phyloP scores from a whole-genome alignment of 2,329 filamentous ascomycete genomes.

The Tolypocladium album region DNA sequence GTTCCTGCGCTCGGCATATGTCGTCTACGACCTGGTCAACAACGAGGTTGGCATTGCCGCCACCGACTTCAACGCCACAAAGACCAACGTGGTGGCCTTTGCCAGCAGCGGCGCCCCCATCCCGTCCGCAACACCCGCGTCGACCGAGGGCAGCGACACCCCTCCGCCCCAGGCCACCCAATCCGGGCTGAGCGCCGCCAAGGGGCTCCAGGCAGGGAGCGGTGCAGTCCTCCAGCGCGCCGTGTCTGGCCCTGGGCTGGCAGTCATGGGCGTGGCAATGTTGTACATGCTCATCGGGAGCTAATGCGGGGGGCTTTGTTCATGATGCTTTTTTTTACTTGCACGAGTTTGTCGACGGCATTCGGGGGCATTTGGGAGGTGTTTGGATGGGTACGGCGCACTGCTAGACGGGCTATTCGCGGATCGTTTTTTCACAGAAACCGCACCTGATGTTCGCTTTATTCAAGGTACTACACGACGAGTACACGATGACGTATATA shows the following conservation, averaged over 20 bases:
- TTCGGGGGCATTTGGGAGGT: background rate
- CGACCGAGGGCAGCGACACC: conserved; percentile 24
- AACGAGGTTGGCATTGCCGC: conserved; percentile 43
- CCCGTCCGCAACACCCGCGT: conserved; percentile 35
- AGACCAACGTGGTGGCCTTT: conserved; percentile 38
- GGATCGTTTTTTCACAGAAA: too few relatives aligned
- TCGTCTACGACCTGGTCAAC: conserved; percentile 49
- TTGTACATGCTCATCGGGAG: conserved; percentile 4
- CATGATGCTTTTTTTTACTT: background rate
- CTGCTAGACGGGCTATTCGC: background rate
- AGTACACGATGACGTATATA: background rate
- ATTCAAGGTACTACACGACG: background rate
- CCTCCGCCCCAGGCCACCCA: conserved; percentile 8
- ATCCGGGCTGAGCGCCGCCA: conserved; percentile 15
- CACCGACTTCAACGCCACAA: conserved; percentile 44
- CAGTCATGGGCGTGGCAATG: conserved; percentile 9
- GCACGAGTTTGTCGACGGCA: background rate
- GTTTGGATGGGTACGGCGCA: background rate
- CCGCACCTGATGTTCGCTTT: background rate
- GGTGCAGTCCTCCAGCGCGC: conserved; percentile 6
- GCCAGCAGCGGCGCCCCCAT: conserved; percentile 36
- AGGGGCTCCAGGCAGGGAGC: conserved; percentile 18
- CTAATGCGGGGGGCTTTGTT: background rate
- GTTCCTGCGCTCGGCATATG: conserved; percentile 49
- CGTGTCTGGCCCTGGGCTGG: conserved; percentile 7